These are phyloP conservation scores for Paecilomyces sp. DNA, from an alignment of 2,329 filamentous ascomycete genomes.

Conservation along the genomic window DNA sequence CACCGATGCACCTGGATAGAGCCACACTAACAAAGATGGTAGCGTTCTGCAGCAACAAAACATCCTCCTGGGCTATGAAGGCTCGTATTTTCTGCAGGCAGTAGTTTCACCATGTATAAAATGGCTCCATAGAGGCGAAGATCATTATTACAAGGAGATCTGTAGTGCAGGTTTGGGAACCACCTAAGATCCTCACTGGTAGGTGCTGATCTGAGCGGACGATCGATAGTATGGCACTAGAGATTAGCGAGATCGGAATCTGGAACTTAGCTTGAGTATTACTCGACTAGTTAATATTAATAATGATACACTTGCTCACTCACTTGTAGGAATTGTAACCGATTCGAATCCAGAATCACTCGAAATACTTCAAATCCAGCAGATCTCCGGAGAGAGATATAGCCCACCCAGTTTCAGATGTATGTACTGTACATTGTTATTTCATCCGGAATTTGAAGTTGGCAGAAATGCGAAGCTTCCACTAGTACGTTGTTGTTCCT, in stretches of 20 bases:
- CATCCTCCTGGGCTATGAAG: not conserved
- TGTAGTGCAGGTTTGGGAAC: not conserved
- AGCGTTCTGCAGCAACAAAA: not conserved
- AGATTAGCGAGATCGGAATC: not conserved
- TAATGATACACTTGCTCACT: too few species aligned
- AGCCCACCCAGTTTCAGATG: not conserved
- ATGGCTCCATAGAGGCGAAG: not conserved
- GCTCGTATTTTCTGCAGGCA: not conserved
- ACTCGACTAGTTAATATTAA: not conserved
- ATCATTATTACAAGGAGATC: not conserved
- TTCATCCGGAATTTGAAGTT: too few species aligned
- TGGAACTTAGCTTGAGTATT: not conserved
- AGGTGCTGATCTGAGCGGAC: not conserved
- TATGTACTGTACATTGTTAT: too few species aligned
- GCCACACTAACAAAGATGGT: not conserved
- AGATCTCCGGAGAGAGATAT: not conserved
- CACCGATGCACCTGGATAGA: not conserved
- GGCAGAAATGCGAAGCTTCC: too few species aligned
- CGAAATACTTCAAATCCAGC: not conserved
- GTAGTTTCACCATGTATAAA: not conserved
- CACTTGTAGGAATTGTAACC: not conserved
- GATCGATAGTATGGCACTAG: not conserved
- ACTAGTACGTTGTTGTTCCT: not conserved
- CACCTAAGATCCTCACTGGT: not conserved
- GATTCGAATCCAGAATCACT: not conserved